These are phyloP conservation scores for Metschnikowia peoriensis DNA, from an alignment of 805 yeast species.

Conservation along the genomic window DNA sequence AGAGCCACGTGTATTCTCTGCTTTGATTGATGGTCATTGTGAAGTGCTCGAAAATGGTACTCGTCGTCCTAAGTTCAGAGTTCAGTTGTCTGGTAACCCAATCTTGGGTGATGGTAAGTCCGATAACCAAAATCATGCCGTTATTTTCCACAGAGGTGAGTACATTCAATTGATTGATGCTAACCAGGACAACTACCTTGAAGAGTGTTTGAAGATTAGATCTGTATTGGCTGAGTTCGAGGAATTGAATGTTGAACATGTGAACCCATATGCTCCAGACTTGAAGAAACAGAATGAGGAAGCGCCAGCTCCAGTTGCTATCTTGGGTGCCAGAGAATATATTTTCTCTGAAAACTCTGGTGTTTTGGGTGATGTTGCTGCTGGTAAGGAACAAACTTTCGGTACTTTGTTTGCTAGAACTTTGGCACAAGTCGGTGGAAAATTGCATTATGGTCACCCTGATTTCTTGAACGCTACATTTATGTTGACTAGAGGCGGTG, in stretches of 20 bases:
- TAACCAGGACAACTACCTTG: constrained; percentile 78
- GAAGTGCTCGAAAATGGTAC: constrained; percentile 50
- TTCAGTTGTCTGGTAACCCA: constrained; percentile 74
- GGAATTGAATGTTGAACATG: constrained; percentile 54
- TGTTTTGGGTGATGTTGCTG: constrained; percentile 80
- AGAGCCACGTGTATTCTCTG: constrained; percentile 53
- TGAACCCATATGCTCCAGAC: constrained; percentile 77
- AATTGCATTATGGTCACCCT: constrained; percentile 85
- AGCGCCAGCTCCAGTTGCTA: constrained; percentile 62
- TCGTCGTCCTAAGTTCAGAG: constrained; percentile 53
- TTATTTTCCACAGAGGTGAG: constrained; percentile 76
- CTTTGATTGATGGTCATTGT: constrained; percentile 53
- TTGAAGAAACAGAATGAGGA: constrained; percentile 55
- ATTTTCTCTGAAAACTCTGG: constrained; percentile 83
- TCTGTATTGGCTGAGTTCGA: constrained; percentile 76
- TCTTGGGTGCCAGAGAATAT: constrained; percentile 80
- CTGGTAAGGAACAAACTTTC: constrained; percentile 86
- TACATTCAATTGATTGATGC: constrained; percentile 80
- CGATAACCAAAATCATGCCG: constrained; percentile 77
- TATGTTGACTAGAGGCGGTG: constrained; percentile 86
- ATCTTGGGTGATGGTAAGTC: constrained; percentile 83
- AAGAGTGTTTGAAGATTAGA: constrained; percentile 78
- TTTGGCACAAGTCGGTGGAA: constrained; percentile 77
- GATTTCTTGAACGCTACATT: constrained; percentile 73
- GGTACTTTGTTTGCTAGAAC: constrained; percentile 84